Percentiles rank a stretch among this genome's conserved stretches.
phyloP scores from a whole-genome alignment of 352 stramenopile species.

The Lagenidium sp. region DNA sequence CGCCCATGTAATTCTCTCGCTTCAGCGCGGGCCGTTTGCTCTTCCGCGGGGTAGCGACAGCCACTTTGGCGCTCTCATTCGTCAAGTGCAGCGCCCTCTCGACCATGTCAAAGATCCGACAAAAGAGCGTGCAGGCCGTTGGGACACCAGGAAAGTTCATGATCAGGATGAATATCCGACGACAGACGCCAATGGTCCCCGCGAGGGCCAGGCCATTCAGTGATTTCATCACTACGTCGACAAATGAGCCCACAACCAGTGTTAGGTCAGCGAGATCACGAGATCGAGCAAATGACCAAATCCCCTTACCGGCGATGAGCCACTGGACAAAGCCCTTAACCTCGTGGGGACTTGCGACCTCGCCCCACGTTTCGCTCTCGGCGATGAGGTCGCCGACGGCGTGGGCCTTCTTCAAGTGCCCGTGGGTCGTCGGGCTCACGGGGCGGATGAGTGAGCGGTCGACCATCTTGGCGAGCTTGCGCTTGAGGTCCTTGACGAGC shows the following conservation, averaged over 20 bases:
- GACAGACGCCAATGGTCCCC: conserved; percentile 43
- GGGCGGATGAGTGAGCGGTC: conserved; percentile 28
- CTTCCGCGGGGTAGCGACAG: conserved; percentile 10
- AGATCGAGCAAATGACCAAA: not conserved
- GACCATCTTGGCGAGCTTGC: conserved; percentile 53
- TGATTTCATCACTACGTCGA: conserved; percentile 27
- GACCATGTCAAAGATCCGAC: conserved; percentile 56
- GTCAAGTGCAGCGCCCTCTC: conserved; percentile 53
- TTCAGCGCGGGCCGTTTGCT: conserved; percentile 6
- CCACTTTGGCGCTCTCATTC: not conserved
- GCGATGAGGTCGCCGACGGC: conserved; percentile 37
- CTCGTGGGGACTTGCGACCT: conserved; percentile 41
- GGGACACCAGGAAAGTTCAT: conserved; percentile 69
- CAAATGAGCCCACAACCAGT: not conserved
- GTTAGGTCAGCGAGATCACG: too few species aligned
- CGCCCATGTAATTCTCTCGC: conserved; percentile 44
- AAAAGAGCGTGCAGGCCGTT: conserved; percentile 55
- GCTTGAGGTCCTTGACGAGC: conserved; percentile 71
- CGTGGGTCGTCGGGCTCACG: conserved; percentile 14
- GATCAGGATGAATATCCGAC: conserved; percentile 64
- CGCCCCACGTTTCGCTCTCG: conserved; percentile 42
- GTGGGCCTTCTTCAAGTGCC: conserved; percentile 14
- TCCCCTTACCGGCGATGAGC: conserved; percentile 29
- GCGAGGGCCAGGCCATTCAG: conserved; percentile 45
- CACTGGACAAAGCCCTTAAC: conserved; percentile 61